phyloP scores from a whole-genome alignment of 495 filamentous ascomycete species.

The Lasiosphaeria miniovina region DNA sequence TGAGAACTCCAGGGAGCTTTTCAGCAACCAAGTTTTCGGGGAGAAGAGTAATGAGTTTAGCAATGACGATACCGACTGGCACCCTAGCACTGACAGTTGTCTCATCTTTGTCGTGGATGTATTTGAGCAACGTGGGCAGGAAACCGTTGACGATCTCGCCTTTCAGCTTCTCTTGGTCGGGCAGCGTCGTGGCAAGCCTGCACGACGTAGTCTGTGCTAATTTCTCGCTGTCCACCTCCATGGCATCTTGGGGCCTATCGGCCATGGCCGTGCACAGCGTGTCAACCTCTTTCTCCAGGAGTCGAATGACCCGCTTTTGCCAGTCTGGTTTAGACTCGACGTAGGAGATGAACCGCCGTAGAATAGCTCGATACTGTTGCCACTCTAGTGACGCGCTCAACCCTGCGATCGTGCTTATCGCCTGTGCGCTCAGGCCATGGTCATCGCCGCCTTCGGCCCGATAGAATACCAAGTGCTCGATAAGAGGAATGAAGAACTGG shows the following conservation, averaged over 20 bases:
- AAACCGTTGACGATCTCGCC: constrained; percentile 71
- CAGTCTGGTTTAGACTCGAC: constrained; percentile 76
- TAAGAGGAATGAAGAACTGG: constrained; percentile 83
- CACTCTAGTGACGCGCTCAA: constrained; percentile 78
- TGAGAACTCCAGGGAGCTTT: constrained; percentile 75
- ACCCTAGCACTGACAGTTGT: constrained; percentile 86
- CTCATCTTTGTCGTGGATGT: constrained; percentile 92
- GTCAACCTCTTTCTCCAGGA: constrained; percentile 78
- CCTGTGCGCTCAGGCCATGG: constrained; percentile 80
- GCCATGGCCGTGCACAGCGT: constrained; percentile 56
- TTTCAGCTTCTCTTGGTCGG: constrained; percentile 64
- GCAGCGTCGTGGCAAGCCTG: constrained; percentile 62
- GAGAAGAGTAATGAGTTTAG: constrained; percentile 80
- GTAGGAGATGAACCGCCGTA: constrained; percentile 76
- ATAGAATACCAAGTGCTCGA: constrained; percentile 92
- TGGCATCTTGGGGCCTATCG: constrained; percentile 38
- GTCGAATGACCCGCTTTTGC: constrained; percentile 79
- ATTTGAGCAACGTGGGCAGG: constrained; percentile 69
- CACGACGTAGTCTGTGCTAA: constrained; percentile 17
- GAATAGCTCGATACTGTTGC: constrained; percentile 81
- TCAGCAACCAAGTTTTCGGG: constrained; percentile 66
- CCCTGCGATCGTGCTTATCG: constrained; percentile 68
- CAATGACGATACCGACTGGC: constrained; percentile 78
- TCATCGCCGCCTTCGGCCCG: constrained; percentile 70
- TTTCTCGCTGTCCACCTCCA: constrained; percentile 38